Conservation (phyloP, 768 basidiomycete species). For the Leccinum uliginosum region DNA sequence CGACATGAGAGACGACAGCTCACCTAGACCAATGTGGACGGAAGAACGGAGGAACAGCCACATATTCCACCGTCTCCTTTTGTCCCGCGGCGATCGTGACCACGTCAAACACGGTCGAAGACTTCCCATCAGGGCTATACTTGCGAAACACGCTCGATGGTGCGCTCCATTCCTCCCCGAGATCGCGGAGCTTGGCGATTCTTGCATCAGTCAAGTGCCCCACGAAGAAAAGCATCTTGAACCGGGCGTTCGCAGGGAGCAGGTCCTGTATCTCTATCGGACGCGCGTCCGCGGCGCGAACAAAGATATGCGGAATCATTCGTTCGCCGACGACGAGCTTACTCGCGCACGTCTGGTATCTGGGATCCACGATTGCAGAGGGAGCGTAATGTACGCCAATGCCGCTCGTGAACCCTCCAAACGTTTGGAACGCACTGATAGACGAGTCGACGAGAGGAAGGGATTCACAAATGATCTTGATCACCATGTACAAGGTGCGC, state of each 20-base stretch:
- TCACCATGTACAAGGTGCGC: background rate
- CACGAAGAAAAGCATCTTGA: background rate
- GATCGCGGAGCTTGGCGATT: background rate
- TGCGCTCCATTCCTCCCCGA: background rate
- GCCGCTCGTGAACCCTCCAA: conserved; percentile 32
- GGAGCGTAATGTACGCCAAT: conserved; percentile 37
- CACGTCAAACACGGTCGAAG: background rate
- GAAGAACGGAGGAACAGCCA: background rate
- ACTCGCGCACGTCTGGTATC: conserved; percentile 29
- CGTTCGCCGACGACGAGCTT: conserved; percentile 36
- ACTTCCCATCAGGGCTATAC: background rate
- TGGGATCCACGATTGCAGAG: conserved; percentile 31
- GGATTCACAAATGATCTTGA: background rate
- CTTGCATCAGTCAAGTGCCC: background rate
- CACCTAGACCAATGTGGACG: conserved; percentile 40
- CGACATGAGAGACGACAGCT: background rate
- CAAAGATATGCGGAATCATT: conserved; percentile 26
- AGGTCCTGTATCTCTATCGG: background rate
- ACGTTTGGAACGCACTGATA: conserved; percentile 31
- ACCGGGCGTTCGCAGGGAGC: background rate
- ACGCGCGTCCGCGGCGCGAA: background rate
- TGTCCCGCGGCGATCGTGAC: background rate
- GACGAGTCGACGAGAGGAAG: background rate
- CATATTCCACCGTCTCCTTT: background rate
- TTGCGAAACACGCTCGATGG: background rate